Percentiles rank a stretch among this genome's conserved stretches.
phyloP scores from a whole-genome alignment of 2,329 filamentous ascomycete genomes.

The Sporothrix phasma region DNA sequence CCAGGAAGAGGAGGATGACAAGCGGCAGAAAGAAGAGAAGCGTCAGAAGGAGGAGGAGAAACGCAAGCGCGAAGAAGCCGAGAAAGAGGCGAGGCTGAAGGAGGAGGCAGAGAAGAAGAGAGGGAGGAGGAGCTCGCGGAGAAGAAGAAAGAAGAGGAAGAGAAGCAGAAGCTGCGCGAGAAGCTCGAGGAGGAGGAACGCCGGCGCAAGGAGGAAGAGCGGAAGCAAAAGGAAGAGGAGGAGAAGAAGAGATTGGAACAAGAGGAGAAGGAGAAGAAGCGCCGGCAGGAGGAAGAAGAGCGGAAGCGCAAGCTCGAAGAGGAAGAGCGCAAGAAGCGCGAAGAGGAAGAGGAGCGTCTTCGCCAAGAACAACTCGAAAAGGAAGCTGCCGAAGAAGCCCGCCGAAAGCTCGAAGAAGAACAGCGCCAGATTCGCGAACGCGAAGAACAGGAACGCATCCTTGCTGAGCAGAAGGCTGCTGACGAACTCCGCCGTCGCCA shows the following conservation, averaged over 20 bases:
- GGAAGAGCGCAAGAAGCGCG: slow-evolving; percentile 38
- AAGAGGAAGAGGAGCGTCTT: slow-evolving; percentile 20
- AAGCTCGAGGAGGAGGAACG: slow-evolving; percentile 23
- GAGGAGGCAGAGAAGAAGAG: slow-evolving; percentile 24
- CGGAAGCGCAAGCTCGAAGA: slow-evolving; percentile 41
- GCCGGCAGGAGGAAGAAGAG: slow-evolving; percentile 37
- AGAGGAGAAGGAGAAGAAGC: slow-evolving; percentile 31
- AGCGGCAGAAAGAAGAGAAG: slow-evolving; percentile 22
- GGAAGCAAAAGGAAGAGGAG: slow-evolving; percentile 29
- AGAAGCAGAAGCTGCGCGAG: slow-evolving; percentile 22
- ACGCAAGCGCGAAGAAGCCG: slow-evolving; percentile 21
- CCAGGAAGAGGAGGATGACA: slow-evolving; percentile 25
- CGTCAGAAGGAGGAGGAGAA: slow-evolving; percentile 29
- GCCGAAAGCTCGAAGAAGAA: slow-evolving; percentile 37
- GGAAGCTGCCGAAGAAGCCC: slow-evolving; percentile 21
- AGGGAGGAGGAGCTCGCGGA: slow-evolving; percentile 18
- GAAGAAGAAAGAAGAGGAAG: slow-evolving; percentile 24
- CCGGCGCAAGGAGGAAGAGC: slow-evolving; percentile 24
- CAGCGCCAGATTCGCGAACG: slow-evolving; percentile 36
- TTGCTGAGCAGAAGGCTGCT: slow-evolving; percentile 32
- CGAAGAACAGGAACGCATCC: slow-evolving; percentile 26
- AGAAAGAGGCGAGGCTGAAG: slow-evolving; percentile 24
- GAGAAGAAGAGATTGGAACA: slow-evolving; percentile 26
- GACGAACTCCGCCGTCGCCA: slow-evolving; percentile 36
- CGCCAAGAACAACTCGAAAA: slow-evolving; percentile 13